phyloP scores from a whole-genome alignment of 257 asterid genomes.

The Schizonepeta tenuifolia region DNA sequence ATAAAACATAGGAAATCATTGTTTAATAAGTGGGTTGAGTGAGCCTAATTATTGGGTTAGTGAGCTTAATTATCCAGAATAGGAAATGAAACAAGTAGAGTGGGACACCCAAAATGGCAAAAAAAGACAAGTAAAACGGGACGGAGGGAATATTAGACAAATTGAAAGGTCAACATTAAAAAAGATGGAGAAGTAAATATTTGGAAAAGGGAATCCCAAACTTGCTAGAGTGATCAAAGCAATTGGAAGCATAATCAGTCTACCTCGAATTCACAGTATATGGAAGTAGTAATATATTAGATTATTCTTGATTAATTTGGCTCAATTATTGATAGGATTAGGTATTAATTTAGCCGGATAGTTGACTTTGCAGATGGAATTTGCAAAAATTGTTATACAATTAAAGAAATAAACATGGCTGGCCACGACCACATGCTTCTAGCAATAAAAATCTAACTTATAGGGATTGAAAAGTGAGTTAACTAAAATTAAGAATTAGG shows the following conservation, averaged over 20 bases:
- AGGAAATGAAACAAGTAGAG: too few species aligned
- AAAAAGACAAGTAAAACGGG: too few species aligned
- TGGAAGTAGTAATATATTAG: constrained; percentile 1
- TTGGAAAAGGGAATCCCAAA: not conserved
- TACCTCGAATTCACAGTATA: not conserved
- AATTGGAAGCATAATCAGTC: not conserved
- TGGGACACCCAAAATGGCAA: too few species aligned
- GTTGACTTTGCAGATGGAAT: constrained; percentile 35
- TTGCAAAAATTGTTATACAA: constrained; percentile 10
- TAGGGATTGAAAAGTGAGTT: constrained; percentile 8
- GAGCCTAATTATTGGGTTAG: too few species aligned
- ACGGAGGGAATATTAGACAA: too few species aligned
- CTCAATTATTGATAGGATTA: not conserved
- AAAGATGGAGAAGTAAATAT: not conserved
- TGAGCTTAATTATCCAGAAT: too few species aligned
- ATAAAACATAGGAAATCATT: too few species aligned
- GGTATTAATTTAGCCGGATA: not conserved
- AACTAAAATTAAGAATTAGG: not conserved
- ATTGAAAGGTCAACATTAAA: not conserved
- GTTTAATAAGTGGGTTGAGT: too few species aligned
- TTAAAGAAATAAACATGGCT: not conserved
- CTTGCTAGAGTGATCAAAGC: not conserved
- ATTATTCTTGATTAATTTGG: constrained; percentile 25
- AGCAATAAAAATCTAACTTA: constrained; percentile 6
- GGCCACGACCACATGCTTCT: constrained; percentile 27